Conservation (phyloP, 2,329 filamentous ascomycete species). For the Parascedosporium putredinis region DNA sequence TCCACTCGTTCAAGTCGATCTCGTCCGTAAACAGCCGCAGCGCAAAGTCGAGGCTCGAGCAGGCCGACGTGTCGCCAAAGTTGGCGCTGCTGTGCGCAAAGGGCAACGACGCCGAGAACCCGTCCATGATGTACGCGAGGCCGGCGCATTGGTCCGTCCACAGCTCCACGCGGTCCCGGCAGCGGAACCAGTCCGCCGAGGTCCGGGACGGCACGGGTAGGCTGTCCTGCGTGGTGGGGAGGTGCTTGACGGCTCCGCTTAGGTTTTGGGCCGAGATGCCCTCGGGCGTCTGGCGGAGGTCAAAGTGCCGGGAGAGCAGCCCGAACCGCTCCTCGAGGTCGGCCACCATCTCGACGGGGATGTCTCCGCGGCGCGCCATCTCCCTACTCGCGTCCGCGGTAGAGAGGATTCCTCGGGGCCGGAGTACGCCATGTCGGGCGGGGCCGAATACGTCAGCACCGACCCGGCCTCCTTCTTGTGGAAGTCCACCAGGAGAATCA, state of each 20-base stretch:
- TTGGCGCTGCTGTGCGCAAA: conserved; percentile 30
- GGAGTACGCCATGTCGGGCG: conserved; percentile 22
- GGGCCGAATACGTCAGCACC: conserved; percentile 25
- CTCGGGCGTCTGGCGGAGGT: conserved; percentile 25
- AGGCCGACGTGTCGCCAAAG: conserved; percentile 32
- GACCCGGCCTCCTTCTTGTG: conserved; percentile 27
- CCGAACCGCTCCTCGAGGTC: conserved; percentile 20
- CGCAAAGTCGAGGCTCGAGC: conserved; percentile 39
- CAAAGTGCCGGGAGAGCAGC: conserved; percentile 20
- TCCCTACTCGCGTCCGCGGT: conserved; percentile 8
- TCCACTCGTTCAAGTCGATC: conserved; percentile 30
- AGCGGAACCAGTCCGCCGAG: conserved; percentile 31
- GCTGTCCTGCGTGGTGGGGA: conserved; percentile 23
- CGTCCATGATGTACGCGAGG: conserved; percentile 34
- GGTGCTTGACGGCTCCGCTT: conserved; percentile 27
- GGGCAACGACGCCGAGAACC: conserved; percentile 30
- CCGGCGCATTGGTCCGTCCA: conserved; percentile 24
- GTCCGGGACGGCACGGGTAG: conserved; percentile 23
- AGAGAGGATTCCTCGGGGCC: conserved; percentile 12
- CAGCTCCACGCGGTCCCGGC: conserved; percentile 13
- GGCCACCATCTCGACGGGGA: conserved; percentile 15
- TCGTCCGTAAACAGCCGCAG: conserved; percentile 30
- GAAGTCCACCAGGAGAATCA: conserved; percentile 36
- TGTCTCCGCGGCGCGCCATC: conserved; percentile 13
- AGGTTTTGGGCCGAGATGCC: conserved; percentile 33